Conservation (phyloP, 352 stramenopile species). For the Stramenopiles sp. region DNA sequence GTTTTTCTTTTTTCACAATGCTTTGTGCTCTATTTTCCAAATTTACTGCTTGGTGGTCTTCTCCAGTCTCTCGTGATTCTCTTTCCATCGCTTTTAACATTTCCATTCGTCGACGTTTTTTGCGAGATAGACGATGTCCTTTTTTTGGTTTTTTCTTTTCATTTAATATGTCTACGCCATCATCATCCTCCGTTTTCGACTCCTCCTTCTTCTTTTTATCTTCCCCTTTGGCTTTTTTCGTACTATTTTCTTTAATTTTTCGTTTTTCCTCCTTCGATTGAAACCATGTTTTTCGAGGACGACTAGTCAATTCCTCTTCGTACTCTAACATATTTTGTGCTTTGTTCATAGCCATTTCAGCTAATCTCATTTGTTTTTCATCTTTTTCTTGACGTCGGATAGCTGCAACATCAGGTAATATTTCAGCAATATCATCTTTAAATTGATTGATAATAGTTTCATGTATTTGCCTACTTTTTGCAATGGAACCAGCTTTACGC, state of each 20-base stretch:
- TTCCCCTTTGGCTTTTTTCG: slow-evolving; percentile 27
- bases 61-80: background rate
- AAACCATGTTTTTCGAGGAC: slow-evolving; percentile 69
- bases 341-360: slow-evolving; percentile 58
- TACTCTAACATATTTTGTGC: slow-evolving; percentile 68
- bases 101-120: slow-evolving; percentile 21
- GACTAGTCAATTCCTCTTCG: slow-evolving; percentile 58
- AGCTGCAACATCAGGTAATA: too few species aligned
- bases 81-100: slow-evolving; percentile 13
- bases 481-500: too few species aligned
- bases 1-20: too few species aligned
- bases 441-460: too few species aligned
- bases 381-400: slow-evolving; percentile 24
- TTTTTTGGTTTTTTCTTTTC: too few species aligned
- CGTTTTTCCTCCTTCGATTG: slow-evolving; percentile 68
- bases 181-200: too few species aligned
- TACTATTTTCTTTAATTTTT: slow-evolving; percentile 33
- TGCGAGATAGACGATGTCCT: slow-evolving; percentile 19
- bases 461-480: too few species aligned
- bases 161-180: too few species aligned
- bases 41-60: too few species aligned
- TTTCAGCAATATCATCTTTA: too few species aligned
- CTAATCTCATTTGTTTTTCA: slow-evolving; percentile 63
- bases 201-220: slow-evolving; percentile 9
- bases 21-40: too few species aligned